These are phyloP conservation scores for Trematosphaeria pertusa DNA, from an alignment of 2,329 filamentous ascomycete species.

Conservation along the genomic window DNA sequence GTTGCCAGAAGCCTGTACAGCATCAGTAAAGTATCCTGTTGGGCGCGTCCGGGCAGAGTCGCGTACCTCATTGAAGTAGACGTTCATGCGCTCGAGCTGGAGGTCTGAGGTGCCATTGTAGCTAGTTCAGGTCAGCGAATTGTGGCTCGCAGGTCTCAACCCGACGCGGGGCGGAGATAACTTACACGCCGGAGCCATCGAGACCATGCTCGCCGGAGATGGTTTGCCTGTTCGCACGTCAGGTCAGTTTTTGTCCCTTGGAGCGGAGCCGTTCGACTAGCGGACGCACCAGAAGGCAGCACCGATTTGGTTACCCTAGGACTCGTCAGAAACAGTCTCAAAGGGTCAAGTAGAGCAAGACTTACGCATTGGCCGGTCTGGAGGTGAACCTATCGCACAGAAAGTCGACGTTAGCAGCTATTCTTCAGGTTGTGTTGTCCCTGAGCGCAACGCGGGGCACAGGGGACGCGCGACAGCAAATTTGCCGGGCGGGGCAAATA, in stretches of 20 bases:
- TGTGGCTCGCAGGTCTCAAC: neutral
- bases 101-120: conserved; percentile 99
- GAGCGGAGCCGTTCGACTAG: conserved; percentile 11
- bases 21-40: conserved; percentile 30
- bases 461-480: conserved; percentile 54
- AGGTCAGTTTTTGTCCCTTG: conserved; percentile 22
- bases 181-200: conserved; percentile 94
- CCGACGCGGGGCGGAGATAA: conserved; percentile 37
- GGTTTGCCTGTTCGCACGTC: conserved; percentile 53
- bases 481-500: conserved; percentile 39
- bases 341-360: conserved; percentile 32
- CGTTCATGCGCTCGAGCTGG: conserved; percentile 99
- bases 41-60: too few relatives aligned
- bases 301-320: conserved; percentile 99
- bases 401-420: conserved; percentile 63
- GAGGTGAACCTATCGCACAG: conserved; percentile 84
- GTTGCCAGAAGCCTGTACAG: conserved; percentile 83
- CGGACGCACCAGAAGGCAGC: conserved; percentile 91
- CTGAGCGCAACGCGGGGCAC: conserved; percentile 51
- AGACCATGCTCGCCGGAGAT: conserved; percentile 82
- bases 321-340: conserved; percentile 36
- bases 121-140: conserved; percentile 55
- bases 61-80: conserved; percentile 94
- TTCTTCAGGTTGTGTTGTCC: conserved; percentile 51
- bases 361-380: conserved; percentile 99